These are phyloP conservation scores for Aspergillus hancockii DNA, from an alignment of 495 filamentous ascomycete genomes.

Conservation along the genomic window DNA sequence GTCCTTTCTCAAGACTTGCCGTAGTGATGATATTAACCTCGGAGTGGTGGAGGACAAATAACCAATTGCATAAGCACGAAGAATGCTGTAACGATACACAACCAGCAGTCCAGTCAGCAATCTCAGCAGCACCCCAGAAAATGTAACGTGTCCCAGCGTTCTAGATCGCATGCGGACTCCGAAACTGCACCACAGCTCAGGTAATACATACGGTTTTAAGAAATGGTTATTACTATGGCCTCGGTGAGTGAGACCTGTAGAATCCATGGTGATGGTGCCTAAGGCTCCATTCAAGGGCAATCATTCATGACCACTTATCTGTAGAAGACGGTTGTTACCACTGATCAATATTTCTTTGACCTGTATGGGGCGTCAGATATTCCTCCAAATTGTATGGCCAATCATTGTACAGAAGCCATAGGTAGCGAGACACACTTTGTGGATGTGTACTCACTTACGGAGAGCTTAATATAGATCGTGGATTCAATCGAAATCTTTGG, in stretches of 20 bases:
- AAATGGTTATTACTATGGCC: conserved; percentile 27
- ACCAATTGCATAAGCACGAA: conserved; percentile 74
- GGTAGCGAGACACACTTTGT: background rate
- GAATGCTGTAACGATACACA: conserved; percentile 48
- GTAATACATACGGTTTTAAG: conserved; percentile 32
- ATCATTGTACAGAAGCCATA: background rate
- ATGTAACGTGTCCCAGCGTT: conserved; percentile 10
- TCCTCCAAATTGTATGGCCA: conserved; percentile 4
- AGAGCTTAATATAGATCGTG: background rate
- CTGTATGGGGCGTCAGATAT: conserved; percentile 10
- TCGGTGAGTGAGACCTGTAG: conserved; percentile 25
- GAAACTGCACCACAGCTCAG: conserved; percentile 16
- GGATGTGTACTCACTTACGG: background rate
- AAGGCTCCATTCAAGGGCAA: conserved; percentile 16
- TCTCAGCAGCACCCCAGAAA: conserved; percentile 9
- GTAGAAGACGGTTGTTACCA: background rate
- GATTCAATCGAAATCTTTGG: background rate
- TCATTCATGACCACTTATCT: conserved; percentile 21
- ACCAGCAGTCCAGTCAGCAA: conserved; percentile 7
- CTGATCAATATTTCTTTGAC: background rate
- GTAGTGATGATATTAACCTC: conserved; percentile 59
- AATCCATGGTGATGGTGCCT: conserved; percentile 38
- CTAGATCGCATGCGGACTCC: conserved; percentile 24
- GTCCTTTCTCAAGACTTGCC: conserved; percentile 47
- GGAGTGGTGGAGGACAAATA: conserved; percentile 72